A percentile compares a stretch with the other conserved stretches of the same genome.
Conservation (phyloP, 441 rosid genomes). For the Aquilaria agallochum region DNA sequence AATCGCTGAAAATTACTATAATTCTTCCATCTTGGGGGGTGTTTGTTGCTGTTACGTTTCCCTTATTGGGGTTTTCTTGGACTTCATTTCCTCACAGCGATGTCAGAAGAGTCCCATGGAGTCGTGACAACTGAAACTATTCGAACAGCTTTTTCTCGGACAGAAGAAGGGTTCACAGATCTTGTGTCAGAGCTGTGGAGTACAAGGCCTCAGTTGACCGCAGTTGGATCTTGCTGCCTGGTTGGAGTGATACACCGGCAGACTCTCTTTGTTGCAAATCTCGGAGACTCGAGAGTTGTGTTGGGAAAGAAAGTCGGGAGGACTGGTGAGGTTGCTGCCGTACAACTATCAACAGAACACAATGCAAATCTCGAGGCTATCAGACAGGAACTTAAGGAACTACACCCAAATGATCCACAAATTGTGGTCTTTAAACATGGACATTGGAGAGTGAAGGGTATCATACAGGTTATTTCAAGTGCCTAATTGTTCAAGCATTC, state of each 20-base stretch:
- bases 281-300: conserved; percentile 87
- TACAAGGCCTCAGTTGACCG: conserved; percentile 58
- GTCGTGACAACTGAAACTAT: conserved; percentile 68
- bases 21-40: neutral
- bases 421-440: conserved; percentile 79
- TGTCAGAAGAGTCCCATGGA: conserved; percentile 65
- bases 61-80: conserved; percentile 49
- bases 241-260: conserved; percentile 74
- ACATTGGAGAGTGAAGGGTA: conserved; percentile 89
- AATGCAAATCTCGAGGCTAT: conserved; percentile 71
- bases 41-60: neutral
- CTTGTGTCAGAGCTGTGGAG: conserved; percentile 64
- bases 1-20: too few relatives aligned
- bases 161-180: conserved; percentile 77
- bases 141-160: conserved; percentile 60
- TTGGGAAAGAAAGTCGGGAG: conserved; percentile 81
- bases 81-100: conserved; percentile 82
- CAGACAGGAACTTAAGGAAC: conserved; percentile 75
- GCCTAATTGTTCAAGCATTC: conserved; percentile 5
- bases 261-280: conserved; percentile 83
- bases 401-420: conserved; percentile 79
- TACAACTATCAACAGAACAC: conserved; percentile 85
- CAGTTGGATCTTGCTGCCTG: conserved; percentile 77
- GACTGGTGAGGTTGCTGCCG: conserved; percentile 65
- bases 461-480: conserved; percentile 62